These are phyloP conservation scores for Suhomyces pyralidae DNA, from an alignment of 805 yeast genomes.

Conservation along the genomic window DNA sequence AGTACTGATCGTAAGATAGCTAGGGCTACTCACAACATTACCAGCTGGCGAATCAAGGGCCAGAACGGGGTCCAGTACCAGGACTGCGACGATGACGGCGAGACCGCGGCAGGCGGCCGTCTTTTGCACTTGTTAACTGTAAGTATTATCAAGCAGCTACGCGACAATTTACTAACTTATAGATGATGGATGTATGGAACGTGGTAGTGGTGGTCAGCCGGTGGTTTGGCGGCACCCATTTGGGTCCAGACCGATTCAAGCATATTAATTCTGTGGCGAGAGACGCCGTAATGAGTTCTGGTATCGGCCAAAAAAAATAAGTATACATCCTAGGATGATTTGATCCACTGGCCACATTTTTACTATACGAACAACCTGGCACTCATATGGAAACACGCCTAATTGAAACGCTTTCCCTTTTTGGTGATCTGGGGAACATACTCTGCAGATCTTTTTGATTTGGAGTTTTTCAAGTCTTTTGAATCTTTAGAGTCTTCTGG, in stretches of 20 bases:
- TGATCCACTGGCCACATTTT: too few relatives aligned
- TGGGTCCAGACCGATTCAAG: conserved; percentile 92
- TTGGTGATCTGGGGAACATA: conserved; percentile 13
- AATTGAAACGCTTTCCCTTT: conserved; percentile 8
- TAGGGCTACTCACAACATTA: conserved; percentile 75
- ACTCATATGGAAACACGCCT: too few relatives aligned
- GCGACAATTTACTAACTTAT: conserved; percentile 21
- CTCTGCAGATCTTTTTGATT: conserved; percentile 3
- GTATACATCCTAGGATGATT: too few relatives aligned
- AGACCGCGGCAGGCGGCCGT: conserved; percentile 91
- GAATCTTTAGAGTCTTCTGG: conserved; percentile 2
- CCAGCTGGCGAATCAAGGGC: conserved; percentile 77
- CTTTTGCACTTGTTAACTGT: conserved; percentile 72
- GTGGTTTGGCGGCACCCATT: conserved; percentile 89
- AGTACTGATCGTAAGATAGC: conserved; percentile 64
- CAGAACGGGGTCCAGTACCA: conserved; percentile 57
- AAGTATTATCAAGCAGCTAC: conserved; percentile 17
- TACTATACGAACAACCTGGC: too few relatives aligned
- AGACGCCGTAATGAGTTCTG: conserved; percentile 72
- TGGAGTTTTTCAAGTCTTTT: conserved; percentile 2
- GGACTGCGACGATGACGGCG: conserved; percentile 97
- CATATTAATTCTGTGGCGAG: conserved; percentile 89
- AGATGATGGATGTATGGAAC: conserved; percentile 76
- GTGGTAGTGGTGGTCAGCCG: conserved; percentile 83
- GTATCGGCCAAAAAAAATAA: conserved; percentile 27